Base-by-base conservation (phyloP, 768 basidiomycete genomes). In the Trametes elegans region DNA sequence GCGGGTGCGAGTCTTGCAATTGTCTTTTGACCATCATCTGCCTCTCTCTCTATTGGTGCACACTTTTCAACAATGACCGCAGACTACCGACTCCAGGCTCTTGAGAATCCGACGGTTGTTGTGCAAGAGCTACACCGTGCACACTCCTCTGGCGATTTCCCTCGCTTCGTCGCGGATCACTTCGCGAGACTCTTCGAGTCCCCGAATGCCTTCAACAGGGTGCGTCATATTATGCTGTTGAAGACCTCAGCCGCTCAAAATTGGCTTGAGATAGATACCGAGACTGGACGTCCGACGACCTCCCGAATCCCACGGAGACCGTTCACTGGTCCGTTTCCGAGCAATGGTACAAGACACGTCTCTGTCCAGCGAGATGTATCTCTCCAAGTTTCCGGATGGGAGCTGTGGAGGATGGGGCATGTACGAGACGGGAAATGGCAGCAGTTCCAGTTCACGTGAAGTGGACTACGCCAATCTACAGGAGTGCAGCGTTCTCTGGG, bases 321-420 rank as follows among this genome's bases (percentile, higher is more conserved):
- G 83, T n/a, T 70, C 81, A 0, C 76, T 92, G 4, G 87, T 93
- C 3, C 75, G 79, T 18, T 91, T 92, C 67, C 78, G 81, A 28
- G 85, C 79, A 23, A 89, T 92, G 86, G 76, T 92, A 27, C 91
- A 93, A 67, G 90, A 92, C 64, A 90, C 88, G 2, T 88, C 89
- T 2, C 65, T 79, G 16, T 82, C 86, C 5, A 79, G 81, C 0
- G 87, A 91, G 65, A 74, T 93, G 58, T 93, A 93, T 68, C 73
- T 89, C 36, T 78, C 82, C 3, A 74, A 65, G 36, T 68, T 73
- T 23, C 52, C 64, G 38, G 67, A 73, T 31, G 75, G 73, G 1
- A 64, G 63, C 38, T 82, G 79, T 52, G 88, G 87, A 24, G 90
- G 90, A n/a, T 92, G 90, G 90, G 90, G 88, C 6, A 69, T 88